Evolutionary conservation across 75 land plant genomes (phyloP).

Genomic region (Sequoiadendron giganteum): DNA sequence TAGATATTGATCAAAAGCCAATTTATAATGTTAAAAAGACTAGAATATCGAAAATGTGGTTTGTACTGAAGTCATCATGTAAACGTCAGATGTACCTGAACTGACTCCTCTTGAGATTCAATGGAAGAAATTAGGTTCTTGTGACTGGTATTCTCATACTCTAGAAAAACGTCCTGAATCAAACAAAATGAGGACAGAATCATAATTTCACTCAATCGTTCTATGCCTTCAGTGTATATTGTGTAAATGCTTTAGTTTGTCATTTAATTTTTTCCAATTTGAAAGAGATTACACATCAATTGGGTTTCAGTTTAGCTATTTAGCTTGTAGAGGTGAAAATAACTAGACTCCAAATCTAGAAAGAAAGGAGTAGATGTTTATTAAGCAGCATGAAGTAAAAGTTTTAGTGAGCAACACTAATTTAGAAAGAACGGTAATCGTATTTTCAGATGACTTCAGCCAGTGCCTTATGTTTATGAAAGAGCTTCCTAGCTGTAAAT

Average conservation of each 20-base stretch:
- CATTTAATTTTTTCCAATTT: not conserved
- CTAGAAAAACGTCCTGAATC: constrained; percentile 54
- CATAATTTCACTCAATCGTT: not conserved
- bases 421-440: not conserved
- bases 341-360: not conserved
- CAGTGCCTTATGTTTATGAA: not conserved
- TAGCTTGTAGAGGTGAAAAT: not conserved
- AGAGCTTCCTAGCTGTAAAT: not conserved
- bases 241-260: not conserved
- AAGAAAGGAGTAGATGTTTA: not conserved
- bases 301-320: not conserved
- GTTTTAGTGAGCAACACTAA: not conserved
- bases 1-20: not conserved
- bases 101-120: constrained; percentile 56
- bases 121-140: constrained; percentile 49
- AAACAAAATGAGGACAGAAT: not conserved
- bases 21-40: not conserved
- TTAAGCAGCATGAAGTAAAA: not conserved
- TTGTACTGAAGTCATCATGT: not conserved
- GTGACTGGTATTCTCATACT: constrained; percentile 62
- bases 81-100: constrained; percentile 44
- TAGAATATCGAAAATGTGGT: not conserved
- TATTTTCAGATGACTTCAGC: not conserved
- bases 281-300: not conserved
- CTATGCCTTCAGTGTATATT: not conserved